These are phyloP conservation scores for Cryoendolithus antarcticus DNA, from an alignment of 2,329 filamentous ascomycete genomes.

Conservation along the genomic window DNA sequence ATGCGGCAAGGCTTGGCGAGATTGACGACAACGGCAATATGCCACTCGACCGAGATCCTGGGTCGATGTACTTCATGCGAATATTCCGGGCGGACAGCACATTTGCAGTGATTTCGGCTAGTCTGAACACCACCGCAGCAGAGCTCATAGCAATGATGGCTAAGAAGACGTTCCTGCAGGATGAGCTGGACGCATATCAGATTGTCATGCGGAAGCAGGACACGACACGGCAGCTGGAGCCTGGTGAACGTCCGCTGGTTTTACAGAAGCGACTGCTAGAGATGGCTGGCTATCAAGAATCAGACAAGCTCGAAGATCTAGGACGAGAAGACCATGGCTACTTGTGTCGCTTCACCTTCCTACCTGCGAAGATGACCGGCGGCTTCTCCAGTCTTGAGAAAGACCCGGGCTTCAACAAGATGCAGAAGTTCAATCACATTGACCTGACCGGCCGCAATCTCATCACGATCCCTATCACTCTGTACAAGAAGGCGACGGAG, in stretches of 20 bases:
- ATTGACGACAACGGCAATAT: constrained; percentile 56
- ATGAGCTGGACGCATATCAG: constrained; percentile 85
- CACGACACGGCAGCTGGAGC: constrained; percentile 66
- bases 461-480: constrained; percentile 83
- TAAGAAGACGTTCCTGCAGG: constrained; percentile 86
- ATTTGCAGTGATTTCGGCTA: constrained; percentile 81
- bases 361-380: constrained; percentile 68
- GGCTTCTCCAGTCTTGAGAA: constrained; percentile 59
- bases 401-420: constrained; percentile 68
- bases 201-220: constrained; percentile 92
- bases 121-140: constrained; percentile 68
- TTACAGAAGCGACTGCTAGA: constrained; percentile 87
- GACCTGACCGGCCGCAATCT: constrained; percentile 83
- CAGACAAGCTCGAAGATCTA: constrained; percentile 81
- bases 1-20: constrained; percentile 44
- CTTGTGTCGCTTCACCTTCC: constrained; percentile 86
- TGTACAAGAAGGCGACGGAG: constrained; percentile 83
- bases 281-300: constrained; percentile 79
- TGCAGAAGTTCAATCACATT: constrained; percentile 87
- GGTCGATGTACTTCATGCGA: constrained; percentile 75
- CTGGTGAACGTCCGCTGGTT: constrained; percentile 68
- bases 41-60: constrained; percentile 58
- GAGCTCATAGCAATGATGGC: constrained; percentile 85
- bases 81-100: constrained; percentile 91
- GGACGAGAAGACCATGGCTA: constrained; percentile 97